phyloP scores from a whole-genome alignment of 306 rosid genomes.

The Medicago ruthenica region DNA sequence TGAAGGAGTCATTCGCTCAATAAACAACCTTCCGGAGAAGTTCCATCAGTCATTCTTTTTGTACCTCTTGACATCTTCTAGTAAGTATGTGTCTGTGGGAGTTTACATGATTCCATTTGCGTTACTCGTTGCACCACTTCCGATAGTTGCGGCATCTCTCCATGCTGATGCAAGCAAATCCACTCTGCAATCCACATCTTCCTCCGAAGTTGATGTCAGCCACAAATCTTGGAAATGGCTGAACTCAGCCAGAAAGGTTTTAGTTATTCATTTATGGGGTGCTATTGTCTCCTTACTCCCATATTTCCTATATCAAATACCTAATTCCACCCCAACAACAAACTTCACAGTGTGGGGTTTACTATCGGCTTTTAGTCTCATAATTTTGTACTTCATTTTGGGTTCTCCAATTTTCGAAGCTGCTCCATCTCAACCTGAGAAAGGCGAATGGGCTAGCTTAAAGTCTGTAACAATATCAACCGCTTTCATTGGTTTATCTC shows the following conservation, averaged over 20 bases:
- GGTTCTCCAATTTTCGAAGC: slow-evolving; percentile 59
- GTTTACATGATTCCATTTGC: slow-evolving; percentile 96
- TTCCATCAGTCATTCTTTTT: slow-evolving; percentile 93
- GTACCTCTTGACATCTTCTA: slow-evolving; percentile 81
- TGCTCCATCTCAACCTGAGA: slow-evolving; percentile 49
- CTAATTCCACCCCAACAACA: slow-evolving; percentile 54
- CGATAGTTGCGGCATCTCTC: slow-evolving; percentile 87
- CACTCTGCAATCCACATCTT: slow-evolving; percentile 43
- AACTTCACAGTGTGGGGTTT: slow-evolving; percentile 66
- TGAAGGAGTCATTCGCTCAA: slow-evolving; percentile 90
- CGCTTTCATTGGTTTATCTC: slow-evolving; percentile 78
- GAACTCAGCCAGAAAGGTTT: slow-evolving; percentile 72
- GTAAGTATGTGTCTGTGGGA: slow-evolving; percentile 92
- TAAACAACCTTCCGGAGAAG: slow-evolving; percentile 96
- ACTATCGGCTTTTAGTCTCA: slow-evolving; percentile 62
- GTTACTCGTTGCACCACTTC: slow-evolving; percentile 87
- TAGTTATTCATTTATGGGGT: slow-evolving; percentile 84
- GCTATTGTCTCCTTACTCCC: slow-evolving; percentile 76
- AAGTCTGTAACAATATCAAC: slow-evolving; percentile 86
- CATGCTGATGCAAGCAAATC: slow-evolving; percentile 56
- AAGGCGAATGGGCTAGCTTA: slow-evolving; percentile 73
- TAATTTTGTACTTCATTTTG: slow-evolving; percentile 55
- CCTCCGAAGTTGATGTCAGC: slow-evolving; percentile 47
- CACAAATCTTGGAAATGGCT: slow-evolving; percentile 84
- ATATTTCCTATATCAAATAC: slow-evolving; percentile 67